These are phyloP conservation scores for Lodderomyces parapsilosis DNA, from an alignment of 1,139 yeast species.

Conservation along the genomic window DNA sequence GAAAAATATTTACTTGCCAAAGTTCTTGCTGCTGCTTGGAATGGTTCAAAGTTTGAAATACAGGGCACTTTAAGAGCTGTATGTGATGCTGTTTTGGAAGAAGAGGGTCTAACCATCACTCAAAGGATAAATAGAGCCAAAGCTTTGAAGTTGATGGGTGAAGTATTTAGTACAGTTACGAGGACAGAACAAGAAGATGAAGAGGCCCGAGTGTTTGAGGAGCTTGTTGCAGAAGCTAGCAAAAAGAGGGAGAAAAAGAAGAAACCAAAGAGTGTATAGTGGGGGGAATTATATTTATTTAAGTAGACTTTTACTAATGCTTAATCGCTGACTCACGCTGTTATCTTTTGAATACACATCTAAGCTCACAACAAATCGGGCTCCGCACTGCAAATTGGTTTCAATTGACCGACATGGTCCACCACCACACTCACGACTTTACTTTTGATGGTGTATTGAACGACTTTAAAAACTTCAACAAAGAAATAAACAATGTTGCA, in stretches of 20 bases:
- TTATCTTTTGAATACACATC: too few species aligned
- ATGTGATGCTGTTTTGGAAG: conserved; percentile 76
- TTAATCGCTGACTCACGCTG: too few species aligned
- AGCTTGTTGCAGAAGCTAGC: conserved; percentile 87
- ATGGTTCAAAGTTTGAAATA: conserved; percentile 86
- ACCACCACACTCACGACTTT: too few species aligned
- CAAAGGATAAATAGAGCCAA: conserved; percentile 76
- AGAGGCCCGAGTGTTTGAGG: conserved; percentile 89
- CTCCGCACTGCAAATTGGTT: too few species aligned
- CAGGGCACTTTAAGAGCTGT: conserved; percentile 86
- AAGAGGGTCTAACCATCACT: conserved; percentile 50
- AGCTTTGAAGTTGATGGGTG: conserved; percentile 72
- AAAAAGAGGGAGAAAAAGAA: conserved; percentile 66
- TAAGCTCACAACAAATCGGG: too few species aligned
- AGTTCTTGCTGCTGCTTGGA: conserved; percentile 94
- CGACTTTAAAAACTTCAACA: too few species aligned
- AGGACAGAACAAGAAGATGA: conserved; percentile 86
- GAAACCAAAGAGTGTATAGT: conserved; percentile 9
- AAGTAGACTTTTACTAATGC: too few species aligned
- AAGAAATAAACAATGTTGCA: too few species aligned
- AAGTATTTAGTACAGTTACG: conserved; percentile 61
- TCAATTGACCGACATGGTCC: too few species aligned
- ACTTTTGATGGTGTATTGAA: too few species aligned
- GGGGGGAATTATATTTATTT: too few species aligned
- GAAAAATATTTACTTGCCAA: conserved; percentile 87